A percentile compares a stretch with the other conserved stretches of the same genome.
These are phyloP conservation scores for Globisporangium takayamanum DNA, from an alignment of 352 stramenopile species.

Conservation along the genomic window DNA sequence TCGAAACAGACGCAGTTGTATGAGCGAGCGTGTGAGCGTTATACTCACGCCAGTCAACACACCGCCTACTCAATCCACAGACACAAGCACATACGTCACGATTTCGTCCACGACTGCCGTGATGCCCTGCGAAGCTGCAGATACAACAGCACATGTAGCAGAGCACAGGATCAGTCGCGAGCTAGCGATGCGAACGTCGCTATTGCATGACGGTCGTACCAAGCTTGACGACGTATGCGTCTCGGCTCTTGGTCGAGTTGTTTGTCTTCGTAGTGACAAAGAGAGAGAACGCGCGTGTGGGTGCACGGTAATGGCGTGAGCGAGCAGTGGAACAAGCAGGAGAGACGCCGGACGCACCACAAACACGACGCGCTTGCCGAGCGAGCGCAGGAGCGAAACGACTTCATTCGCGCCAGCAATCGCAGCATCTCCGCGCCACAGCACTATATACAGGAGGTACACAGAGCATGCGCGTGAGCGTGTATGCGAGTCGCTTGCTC, in stretches of 20 bases:
- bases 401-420: constrained; percentile 63
- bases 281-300: not conserved
- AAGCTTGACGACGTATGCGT: constrained; percentile 83
- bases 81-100: constrained; percentile 47
- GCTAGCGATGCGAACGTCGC: no score
- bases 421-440: constrained; percentile 57
- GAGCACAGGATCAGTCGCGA: not conserved
- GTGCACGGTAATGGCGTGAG: not conserved
- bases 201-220: constrained; percentile 20
- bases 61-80: not conserved
- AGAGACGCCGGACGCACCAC: constrained; percentile 33
- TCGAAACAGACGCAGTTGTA: no score
- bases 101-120: constrained; percentile 58
- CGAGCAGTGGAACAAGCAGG: not conserved
- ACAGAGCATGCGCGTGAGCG: not conserved
- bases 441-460: constrained; percentile 21
- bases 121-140: constrained; percentile 70
- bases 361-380: constrained; percentile 81
- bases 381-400: constrained; percentile 55
- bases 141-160: not conserved
- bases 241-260: constrained; percentile 79
- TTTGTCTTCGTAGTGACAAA: constrained; percentile 45
- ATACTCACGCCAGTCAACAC: not conserved
- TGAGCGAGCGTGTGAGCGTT: not conserved
- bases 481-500: not conserved